phyloP scores from a whole-genome alignment of 78 protist genomes.

The Corallochytrium limacisporum region DNA sequence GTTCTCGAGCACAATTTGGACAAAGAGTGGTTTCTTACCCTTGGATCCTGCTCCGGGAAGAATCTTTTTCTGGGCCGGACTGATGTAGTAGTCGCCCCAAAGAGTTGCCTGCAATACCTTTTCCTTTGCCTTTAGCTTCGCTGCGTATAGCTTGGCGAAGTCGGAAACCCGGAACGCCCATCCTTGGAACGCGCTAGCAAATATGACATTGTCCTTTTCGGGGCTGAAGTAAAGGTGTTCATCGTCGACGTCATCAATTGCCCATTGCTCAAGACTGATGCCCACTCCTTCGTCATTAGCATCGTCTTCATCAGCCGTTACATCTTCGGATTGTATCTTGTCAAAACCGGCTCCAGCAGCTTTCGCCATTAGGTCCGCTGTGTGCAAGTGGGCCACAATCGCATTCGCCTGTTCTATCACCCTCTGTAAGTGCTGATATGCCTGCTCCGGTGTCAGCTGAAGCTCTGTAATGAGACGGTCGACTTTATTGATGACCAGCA shows the following conservation, averaged over 20 bases:
- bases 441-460: conserved; percentile 63
- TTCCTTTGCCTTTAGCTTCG: conserved; percentile 36
- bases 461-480: conserved; percentile 73
- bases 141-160: conserved; percentile 38
- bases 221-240: conserved; percentile 58
- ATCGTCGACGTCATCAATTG: conserved; percentile 27
- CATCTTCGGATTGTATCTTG: neutral
- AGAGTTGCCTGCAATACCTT: conserved; percentile 38
- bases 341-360: conserved; percentile 9
- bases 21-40: conserved; percentile 65
- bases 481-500: conserved; percentile 87
- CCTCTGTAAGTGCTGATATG: conserved; percentile 43
- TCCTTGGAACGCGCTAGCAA: conserved; percentile 74
- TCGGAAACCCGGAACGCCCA: conserved; percentile 52
- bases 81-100: conserved; percentile 83
- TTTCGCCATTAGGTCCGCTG: conserved; percentile 31
- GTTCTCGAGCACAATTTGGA: conserved; percentile 58
- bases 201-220: conserved; percentile 81
- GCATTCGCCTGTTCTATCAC: conserved; percentile 53
- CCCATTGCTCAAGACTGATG: conserved; percentile 1
- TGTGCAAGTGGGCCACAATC: neutral
- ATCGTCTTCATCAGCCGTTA: neutral
- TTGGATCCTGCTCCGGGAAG: neutral
- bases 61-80: neutral
- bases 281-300: neutral